Percentiles rank a stretch among this genome's conserved stretches.
phyloP scores from a whole-genome alignment of 1,284 basidiomycete genomes.

The Cryptococcus maquisensis region DNA sequence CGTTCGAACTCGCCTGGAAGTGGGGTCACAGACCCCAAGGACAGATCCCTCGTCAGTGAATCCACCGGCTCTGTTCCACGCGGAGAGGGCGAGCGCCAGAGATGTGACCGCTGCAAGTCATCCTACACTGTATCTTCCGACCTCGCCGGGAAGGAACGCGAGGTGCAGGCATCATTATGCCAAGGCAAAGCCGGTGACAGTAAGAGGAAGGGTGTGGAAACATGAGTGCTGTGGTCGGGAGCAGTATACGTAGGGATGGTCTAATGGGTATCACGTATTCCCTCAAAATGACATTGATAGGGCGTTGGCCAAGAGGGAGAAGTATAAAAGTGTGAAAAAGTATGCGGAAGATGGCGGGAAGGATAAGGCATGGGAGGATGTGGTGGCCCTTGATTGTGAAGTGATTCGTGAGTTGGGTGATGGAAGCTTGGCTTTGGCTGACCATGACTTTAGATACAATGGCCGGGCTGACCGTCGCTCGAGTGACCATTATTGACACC shows the following conservation, averaged over 20 bases:
- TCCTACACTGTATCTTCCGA: slow-evolving; percentile 60
- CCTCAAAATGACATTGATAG: slow-evolving; percentile 54
- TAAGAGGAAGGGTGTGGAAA: slow-evolving; percentile 41
- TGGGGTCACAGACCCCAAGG: slow-evolving; percentile 73
- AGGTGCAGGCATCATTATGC: slow-evolving; percentile 84
- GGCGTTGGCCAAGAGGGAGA: slow-evolving; percentile 66
- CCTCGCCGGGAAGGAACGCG: slow-evolving; percentile 56
- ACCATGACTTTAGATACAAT: slow-evolving; percentile 59
- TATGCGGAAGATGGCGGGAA: slow-evolving; percentile 12
- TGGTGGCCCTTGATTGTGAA: slow-evolving; percentile 82
- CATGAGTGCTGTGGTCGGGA: slow-evolving; percentile 53
- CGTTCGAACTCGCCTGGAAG: slow-evolving; percentile 14
- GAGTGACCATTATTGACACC: slow-evolving; percentile 78
- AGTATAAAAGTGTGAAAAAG: slow-evolving; percentile 59
- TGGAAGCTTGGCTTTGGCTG: neutral
- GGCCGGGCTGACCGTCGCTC: slow-evolving; percentile 76
- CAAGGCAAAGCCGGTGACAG: slow-evolving; percentile 44
- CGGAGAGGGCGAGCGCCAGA: slow-evolving; percentile 60
- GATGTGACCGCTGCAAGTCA: slow-evolving; percentile 71
- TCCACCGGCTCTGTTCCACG: slow-evolving; percentile 54
- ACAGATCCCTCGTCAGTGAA: slow-evolving; percentile 46
- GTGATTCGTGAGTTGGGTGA: slow-evolving; percentile 58
- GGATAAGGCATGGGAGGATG: slow-evolving; percentile 53
- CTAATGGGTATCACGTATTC: slow-evolving; percentile 33
- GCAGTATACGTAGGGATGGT: slow-evolving; percentile 51